Evolutionary conservation across 176 grass and related monocot species (phyloP), one percentile per base, ranked within the genome.

Genomic region (Oryza glumipatula): DNA sequence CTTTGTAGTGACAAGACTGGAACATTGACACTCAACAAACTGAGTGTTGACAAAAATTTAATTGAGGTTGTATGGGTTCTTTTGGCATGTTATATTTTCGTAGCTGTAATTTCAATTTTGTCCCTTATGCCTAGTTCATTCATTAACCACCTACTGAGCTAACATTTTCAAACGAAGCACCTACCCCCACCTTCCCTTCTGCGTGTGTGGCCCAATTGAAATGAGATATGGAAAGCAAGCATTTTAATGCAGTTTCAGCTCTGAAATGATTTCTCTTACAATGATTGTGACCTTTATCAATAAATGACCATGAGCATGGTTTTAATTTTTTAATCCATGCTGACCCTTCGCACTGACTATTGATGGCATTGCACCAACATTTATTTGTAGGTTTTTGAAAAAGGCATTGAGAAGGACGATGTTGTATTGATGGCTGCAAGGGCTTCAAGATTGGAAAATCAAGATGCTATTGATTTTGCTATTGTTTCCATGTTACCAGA

Each of bases 1-100:
- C 92, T 94, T 52, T 94, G 92, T 65, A 94, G 92, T 84, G 92
- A 94, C 67, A 94, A 94, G 67, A 94, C 92, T 58, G 92, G 92
- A 86, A 94, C 92, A 9, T 74, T 94, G 47, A 94, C 92, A 65
- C 89, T 94, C 54, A 94, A 94, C 86, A 91, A 94, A 77, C 70
- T 94, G 49, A 87, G 79, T 39, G 86, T 94, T 38, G 92, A 94
- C 79, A 91, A 82, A 83, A 89, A 84, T 76, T 70, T 94, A 66
- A 89, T 94, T 84, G 92, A 94, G 86, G 92, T 91, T 68, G 77
- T 65, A 58, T 77, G 39, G n/a, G 26, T 72, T 85, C 19, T 61
- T 70, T 43, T 61, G 7, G 36, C 75, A 61, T 28, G 60, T 54
- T 72, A 17, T 47, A 60, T 85, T 52, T 43, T n/a, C 7, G 39